Conservation (phyloP, 495 filamentous ascomycete species). For the Penicillium bovifimosum region DNA sequence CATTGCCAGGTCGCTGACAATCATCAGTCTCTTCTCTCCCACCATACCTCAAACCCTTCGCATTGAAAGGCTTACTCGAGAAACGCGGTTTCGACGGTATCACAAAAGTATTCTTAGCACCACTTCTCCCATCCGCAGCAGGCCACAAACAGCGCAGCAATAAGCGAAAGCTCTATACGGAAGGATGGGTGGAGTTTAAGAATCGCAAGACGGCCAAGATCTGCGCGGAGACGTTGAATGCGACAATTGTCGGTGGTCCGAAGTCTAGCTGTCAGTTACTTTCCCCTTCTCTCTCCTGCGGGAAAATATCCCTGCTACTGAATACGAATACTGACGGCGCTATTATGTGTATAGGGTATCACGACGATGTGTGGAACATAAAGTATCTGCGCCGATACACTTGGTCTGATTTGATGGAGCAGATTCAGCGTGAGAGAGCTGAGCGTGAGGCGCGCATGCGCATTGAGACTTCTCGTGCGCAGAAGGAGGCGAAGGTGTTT, state of each 20-base stretch:
- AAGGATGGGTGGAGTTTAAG: conserved; percentile 92
- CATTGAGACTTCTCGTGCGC: background rate
- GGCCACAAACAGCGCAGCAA: conserved; percentile 64
- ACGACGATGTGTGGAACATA: conserved; percentile 88
- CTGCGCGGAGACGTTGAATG: conserved; percentile 80
- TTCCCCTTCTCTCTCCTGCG: background rate
- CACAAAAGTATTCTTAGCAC: conserved; percentile 80
- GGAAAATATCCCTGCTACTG: background rate
- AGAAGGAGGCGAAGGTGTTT: conserved; percentile 76
- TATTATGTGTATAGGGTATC: conserved; percentile 43
- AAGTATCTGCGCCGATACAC: conserved; percentile 73
- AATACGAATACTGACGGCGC: background rate
- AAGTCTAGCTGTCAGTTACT: conserved; percentile 39
- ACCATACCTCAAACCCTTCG: conserved; percentile 88
- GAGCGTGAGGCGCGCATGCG: conserved; percentile 53
- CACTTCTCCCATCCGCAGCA: conserved; percentile 62
- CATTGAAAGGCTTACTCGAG: conserved; percentile 70
- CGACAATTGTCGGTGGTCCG: conserved; percentile 73
- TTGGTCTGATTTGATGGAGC: conserved; percentile 62
- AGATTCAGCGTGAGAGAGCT: conserved; percentile 74
- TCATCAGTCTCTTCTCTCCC: conserved; percentile 68
- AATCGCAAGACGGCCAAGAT: conserved; percentile 73
- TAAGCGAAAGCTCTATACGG: conserved; percentile 79
- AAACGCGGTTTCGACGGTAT: conserved; percentile 64
- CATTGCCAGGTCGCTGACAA: too few relatives aligned